Conservation (phyloP, 441 rosid species). For the Syzygium syzygioides region DNA sequence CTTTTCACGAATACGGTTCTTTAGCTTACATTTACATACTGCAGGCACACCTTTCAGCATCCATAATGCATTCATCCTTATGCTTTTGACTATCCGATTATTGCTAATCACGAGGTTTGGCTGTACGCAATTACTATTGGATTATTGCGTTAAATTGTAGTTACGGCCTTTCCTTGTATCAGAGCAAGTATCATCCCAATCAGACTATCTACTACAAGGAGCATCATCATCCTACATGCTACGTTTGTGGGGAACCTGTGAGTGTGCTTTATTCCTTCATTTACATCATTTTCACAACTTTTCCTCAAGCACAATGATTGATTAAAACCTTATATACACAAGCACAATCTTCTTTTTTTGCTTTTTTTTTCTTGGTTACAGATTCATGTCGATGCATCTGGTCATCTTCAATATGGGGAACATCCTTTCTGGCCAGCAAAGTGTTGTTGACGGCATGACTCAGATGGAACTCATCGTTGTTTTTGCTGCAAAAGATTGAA, state of each 20-base stretch:
- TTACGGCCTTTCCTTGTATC: neutral
- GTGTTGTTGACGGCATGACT: neutral
- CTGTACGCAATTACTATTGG: no score
- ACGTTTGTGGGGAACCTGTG: neutral
- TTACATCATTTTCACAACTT: neutral
- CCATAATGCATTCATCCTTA: neutral
- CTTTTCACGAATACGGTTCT: neutral
- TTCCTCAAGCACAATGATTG: neutral
- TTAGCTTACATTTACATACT: neutral
- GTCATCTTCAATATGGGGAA: neutral
- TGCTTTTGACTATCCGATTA: neutral
- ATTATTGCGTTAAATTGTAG: neutral
- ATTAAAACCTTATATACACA: neutral
- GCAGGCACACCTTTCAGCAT: neutral
- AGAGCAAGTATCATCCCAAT: neutral
- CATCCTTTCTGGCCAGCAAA: neutral
- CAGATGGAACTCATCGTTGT: neutral
- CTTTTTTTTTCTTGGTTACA: neutral
- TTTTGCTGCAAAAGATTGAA: neutral
- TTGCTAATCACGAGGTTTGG: neutral
- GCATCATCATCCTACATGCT: neutral
- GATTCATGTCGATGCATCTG: neutral
- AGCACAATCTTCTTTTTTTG: neutral
- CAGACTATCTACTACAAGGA: neutral
- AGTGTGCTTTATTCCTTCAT: neutral